A percentile compares a stretch with the other conserved stretches of the same genome.
These are phyloP conservation scores for Myriosclerotinia duriaeana DNA, from an alignment of 2,329 filamentous ascomycete species.

Conservation along the genomic window DNA sequence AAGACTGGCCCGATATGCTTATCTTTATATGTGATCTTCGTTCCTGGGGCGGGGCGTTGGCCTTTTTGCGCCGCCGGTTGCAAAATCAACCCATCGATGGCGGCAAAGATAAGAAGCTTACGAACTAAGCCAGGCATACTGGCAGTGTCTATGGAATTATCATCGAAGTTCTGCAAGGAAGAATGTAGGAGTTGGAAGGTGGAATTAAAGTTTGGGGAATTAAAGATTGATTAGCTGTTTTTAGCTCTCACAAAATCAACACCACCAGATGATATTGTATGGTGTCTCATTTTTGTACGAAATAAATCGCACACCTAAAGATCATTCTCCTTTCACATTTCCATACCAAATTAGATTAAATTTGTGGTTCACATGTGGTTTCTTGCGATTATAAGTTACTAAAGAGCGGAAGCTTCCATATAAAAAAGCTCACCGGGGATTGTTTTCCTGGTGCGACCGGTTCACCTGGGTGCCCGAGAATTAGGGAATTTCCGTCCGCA, in stretches of 20 bases:
- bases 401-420: not conserved
- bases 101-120: constrained; percentile 41
- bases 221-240: constrained; percentile 6
- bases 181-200: not conserved
- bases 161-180: constrained; percentile 26
- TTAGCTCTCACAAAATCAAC: constrained; percentile 19
- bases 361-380: not conserved
- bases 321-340: no score
- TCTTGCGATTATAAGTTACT: not conserved
- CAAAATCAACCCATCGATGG: constrained; percentile 40
- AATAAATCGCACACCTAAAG: not conserved
- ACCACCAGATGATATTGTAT: not conserved
- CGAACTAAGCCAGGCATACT: constrained; percentile 41
- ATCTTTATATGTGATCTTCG: constrained; percentile 40
- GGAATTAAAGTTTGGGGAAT: constrained; percentile 10
- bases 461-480: not conserved
- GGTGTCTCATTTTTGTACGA: not conserved
- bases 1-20: constrained; percentile 32
- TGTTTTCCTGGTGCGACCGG: not conserved
- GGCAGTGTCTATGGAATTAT: constrained; percentile 28
- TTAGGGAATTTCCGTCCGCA: not conserved
- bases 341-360: no score
- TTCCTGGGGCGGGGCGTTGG: constrained; percentile 35
- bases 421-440: constrained; percentile 2
- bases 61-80: constrained; percentile 38